Evolutionary conservation across 305 asterid species (phyloP).

Genomic region (Ajuga reptans): DNA sequence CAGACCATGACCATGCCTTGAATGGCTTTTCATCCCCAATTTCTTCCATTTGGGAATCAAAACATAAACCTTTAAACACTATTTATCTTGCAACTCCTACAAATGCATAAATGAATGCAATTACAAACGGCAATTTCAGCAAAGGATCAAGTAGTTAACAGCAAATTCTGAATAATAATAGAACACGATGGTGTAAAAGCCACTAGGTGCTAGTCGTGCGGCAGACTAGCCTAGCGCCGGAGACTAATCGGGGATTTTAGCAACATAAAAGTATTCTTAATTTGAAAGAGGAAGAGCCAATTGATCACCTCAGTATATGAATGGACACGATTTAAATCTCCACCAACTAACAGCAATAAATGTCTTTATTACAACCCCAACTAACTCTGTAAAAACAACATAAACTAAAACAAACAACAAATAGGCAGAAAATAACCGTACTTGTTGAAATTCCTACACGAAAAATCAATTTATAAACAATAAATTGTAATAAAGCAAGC

Average conservation of each 20-base stretch:
- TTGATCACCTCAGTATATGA: background rate
- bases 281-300: background rate
- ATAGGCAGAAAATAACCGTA: background rate
- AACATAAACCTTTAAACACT: conserved; percentile 1
- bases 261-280: background rate
- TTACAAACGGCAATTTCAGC: background rate
- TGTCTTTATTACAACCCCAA: conserved; percentile 20
- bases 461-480: background rate
- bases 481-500: background rate
- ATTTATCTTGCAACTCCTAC: conserved; percentile 15
- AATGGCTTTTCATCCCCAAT: conserved; percentile 36
- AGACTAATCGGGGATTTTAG: too few species aligned
- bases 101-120: background rate
- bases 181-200: background rate
- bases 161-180: background rate
- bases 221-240: too few species aligned
- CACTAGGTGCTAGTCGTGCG: too few species aligned
- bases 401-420: background rate
- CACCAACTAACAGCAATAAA: conserved; percentile 22
- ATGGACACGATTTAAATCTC: background rate
- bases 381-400: conserved; percentile 10
- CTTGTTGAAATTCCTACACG: background rate
- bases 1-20: conserved; percentile 76
- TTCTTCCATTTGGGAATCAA: conserved; percentile 29
- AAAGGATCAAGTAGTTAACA: conserved; percentile 5